These are phyloP conservation scores for Tarenaya hassleriana DNA, from an alignment of 345 rosid species.

Conservation along the genomic window DNA sequence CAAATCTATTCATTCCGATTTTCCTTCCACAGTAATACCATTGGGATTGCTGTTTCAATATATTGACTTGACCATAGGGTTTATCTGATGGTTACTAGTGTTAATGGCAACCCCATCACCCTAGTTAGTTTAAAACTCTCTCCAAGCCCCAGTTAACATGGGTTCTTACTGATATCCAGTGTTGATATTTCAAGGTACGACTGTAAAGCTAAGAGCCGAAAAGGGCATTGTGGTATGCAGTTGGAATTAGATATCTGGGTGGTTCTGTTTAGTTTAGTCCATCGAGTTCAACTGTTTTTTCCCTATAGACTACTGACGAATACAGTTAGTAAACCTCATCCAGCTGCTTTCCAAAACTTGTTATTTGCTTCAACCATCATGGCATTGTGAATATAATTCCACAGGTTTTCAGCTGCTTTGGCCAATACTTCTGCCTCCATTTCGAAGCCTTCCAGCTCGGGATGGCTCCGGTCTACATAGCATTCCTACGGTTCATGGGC, in stretches of 20 bases:
- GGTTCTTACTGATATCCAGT: not conserved
- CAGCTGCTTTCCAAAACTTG: too few species aligned
- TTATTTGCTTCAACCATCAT: too few species aligned
- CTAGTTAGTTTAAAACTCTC: not conserved
- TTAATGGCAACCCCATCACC: not conserved
- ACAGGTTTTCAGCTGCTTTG: slow-evolving; percentile 78
- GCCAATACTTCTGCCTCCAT: slow-evolving; percentile 72
- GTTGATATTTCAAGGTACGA: not conserved
- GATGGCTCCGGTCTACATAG: slow-evolving; percentile 70
- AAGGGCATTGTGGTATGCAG: too few species aligned
- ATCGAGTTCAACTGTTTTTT: too few species aligned
- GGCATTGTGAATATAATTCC: too few species aligned
- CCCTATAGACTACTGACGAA: too few species aligned
- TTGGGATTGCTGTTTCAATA: not conserved
- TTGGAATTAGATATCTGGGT: too few species aligned
- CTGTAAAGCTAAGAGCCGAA: too few species aligned
- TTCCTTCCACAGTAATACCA: not conserved
- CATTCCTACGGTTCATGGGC: slow-evolving; percentile 75
- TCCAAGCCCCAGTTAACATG: not conserved
- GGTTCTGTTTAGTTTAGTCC: too few species aligned
- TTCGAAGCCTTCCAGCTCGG: slow-evolving; percentile 83
- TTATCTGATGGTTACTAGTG: not conserved
- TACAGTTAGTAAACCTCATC: too few species aligned
- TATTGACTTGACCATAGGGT: not conserved
- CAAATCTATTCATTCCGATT: not conserved